Conservation (phyloP, 257 asterid genomes). For the Salvia miltiorrhiza region DNA sequence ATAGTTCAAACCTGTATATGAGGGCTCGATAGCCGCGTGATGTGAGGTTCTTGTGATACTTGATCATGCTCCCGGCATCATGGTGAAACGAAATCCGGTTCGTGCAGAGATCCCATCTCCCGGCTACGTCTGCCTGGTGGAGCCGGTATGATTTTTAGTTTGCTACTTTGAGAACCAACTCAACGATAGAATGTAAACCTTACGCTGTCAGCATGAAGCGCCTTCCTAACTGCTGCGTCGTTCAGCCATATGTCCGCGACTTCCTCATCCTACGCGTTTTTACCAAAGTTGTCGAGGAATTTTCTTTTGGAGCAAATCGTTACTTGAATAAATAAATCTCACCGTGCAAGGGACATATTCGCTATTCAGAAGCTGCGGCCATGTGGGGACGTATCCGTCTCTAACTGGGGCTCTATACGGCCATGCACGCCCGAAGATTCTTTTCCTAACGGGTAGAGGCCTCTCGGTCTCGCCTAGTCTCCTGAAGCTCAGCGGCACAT, state of each 20-base stretch:
- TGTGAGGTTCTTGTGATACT: conserved; percentile 83
- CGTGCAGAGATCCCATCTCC: conserved; percentile 74
- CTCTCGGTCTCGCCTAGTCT: conserved; percentile 88
- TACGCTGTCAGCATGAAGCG: conserved; percentile 84
- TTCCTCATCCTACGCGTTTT: conserved; percentile 58
- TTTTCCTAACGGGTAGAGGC: conserved; percentile 71
- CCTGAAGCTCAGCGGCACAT: conserved; percentile 80
- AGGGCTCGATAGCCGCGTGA: conserved; percentile 80
- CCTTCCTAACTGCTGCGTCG: conserved; percentile 71
- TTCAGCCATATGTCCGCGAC: conserved; percentile 86
- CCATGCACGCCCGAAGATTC: conserved; percentile 99
- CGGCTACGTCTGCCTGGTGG: conserved; percentile 49
- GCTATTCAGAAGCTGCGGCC: conserved; percentile 71
- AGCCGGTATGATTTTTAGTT: background rate
- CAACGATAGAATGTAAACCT: conserved; percentile 28
- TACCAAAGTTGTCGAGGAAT: background rate
- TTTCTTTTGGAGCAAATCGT: background rate
- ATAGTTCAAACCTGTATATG: conserved; percentile 50
- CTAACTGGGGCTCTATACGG: conserved; percentile 87
- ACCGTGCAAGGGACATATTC: conserved; percentile 71
- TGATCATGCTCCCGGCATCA: conserved; percentile 95
- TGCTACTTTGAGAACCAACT: conserved; percentile 5
- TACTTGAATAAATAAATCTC: no score
- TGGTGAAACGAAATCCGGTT: conserved; percentile 46
- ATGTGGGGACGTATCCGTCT: conserved; percentile 76